phyloP scores from a whole-genome alignment of 371 early-diverging fungal species.

The Amoeboaphelidium protococcarum region DNA sequence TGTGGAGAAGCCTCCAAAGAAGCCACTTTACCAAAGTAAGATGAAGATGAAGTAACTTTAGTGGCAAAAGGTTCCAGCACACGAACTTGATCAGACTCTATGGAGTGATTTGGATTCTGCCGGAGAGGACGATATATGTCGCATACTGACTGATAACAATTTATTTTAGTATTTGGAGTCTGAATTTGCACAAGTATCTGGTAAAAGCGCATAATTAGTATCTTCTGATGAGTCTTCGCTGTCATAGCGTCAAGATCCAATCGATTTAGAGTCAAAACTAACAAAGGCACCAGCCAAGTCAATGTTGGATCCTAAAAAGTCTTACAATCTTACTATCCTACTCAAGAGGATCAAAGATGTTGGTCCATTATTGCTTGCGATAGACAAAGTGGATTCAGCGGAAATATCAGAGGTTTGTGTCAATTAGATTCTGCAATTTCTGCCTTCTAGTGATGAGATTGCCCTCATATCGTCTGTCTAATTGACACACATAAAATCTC shows the following conservation, averaged over 20 bases:
- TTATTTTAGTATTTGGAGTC: too few species aligned
- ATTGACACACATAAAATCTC: constrained; percentile 28
- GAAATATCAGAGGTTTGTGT: constrained; percentile 34
- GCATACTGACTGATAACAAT: too few species aligned
- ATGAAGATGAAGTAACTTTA: not conserved
- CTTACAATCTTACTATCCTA: constrained; percentile 34
- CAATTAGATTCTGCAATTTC: constrained; percentile 23
- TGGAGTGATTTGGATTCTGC: not conserved
- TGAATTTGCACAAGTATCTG: not conserved
- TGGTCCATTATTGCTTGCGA: constrained; percentile 31
- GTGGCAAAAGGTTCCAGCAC: not conserved
- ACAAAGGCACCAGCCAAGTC: constrained; percentile 21
- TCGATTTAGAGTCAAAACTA: constrained; percentile 25
- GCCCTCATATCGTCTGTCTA: constrained; percentile 35
- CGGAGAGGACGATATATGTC: not conserved
- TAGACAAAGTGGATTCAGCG: constrained; percentile 29
- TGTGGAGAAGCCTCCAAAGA: not conserved
- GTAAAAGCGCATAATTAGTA: constrained; percentile 8
- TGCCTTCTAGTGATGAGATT: constrained; percentile 12
- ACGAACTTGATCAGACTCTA: not conserved
- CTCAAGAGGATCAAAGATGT: not conserved
- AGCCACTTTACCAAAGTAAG: not conserved
- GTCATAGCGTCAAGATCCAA: constrained; percentile 34
- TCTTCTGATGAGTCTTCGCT: constrained; percentile 8
- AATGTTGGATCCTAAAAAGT: constrained; percentile 41